These are phyloP conservation scores for Fagus crenata DNA, from an alignment of 306 rosid species.

Conservation along the genomic window DNA sequence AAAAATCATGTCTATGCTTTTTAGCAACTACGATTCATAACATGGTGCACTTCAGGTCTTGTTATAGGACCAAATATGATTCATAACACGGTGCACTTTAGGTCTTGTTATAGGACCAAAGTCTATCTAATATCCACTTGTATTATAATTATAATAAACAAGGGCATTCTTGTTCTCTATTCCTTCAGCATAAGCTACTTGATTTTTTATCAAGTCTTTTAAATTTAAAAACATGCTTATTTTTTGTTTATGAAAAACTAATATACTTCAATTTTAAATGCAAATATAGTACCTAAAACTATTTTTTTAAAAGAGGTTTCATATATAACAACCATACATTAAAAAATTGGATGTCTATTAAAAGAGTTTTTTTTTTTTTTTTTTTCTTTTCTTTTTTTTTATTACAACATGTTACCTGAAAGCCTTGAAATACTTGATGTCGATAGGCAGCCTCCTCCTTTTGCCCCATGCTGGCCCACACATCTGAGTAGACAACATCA, in stretches of 20 bases:
- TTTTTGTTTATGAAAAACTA: background rate
- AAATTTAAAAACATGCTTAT: background rate
- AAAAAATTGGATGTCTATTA: background rate
- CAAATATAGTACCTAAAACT: background rate
- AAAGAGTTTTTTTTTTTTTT: too few relatives aligned
- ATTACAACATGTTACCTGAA: constrained; percentile 63
- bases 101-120: background rate
- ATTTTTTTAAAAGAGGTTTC: background rate
- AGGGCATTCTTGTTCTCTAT: background rate
- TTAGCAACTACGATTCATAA: too few relatives aligned
- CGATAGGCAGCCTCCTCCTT: constrained; percentile 93
- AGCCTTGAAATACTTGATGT: constrained; percentile 69
- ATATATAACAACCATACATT: background rate
- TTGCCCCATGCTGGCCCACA: constrained; percentile 99
- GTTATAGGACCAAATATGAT: background rate
- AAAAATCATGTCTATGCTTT: too few relatives aligned
- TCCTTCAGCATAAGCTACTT: background rate
- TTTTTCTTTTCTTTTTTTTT: too few relatives aligned
- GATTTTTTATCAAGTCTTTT: background rate
- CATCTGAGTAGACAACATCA: constrained; percentile 88
- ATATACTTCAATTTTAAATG: background rate
- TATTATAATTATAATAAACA: background rate
- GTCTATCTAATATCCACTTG: background rate
- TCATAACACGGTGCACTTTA: background rate
- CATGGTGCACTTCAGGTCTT: background rate